A percentile compares a stretch with the other conserved stretches of the same genome.
phyloP scores from a whole-genome alignment of 2,329 filamentous ascomycete genomes.

The Alternaria consortialis region DNA sequence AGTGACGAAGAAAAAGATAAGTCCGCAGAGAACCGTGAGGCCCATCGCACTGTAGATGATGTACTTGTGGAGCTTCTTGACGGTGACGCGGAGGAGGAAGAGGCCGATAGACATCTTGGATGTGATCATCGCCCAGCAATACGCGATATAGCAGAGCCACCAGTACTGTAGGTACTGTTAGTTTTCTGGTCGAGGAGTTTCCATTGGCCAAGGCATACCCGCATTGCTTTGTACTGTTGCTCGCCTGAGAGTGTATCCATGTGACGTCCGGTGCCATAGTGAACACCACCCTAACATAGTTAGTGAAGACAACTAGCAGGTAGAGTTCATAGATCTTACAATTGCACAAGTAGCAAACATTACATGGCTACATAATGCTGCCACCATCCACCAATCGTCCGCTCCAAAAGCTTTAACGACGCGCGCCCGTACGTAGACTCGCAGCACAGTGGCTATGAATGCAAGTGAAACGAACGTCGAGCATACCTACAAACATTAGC shows the following conservation, averaged over 20 bases:
- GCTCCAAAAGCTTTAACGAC: slow-evolving; percentile 52
- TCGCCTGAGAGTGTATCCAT: slow-evolving; percentile 35
- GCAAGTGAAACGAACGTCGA: slow-evolving; percentile 54
- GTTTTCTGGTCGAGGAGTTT: neutral
- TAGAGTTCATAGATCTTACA: neutral
- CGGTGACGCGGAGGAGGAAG: slow-evolving; percentile 47
- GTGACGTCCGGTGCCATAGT: slow-evolving; percentile 46
- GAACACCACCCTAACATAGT: slow-evolving; percentile 26
- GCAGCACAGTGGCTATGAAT: slow-evolving; percentile 48
- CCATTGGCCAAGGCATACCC: slow-evolving; percentile 26
- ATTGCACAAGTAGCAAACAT: slow-evolving; percentile 46
- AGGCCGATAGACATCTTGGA: slow-evolving; percentile 47
- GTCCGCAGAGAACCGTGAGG: slow-evolving; percentile 48
- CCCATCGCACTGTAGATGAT: slow-evolving; percentile 52
- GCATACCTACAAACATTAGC: slow-evolving; percentile 34
- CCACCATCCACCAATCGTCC: slow-evolving; percentile 47
- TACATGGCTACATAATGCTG: slow-evolving; percentile 37
- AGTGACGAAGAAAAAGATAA: slow-evolving; percentile 58
- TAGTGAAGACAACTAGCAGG: neutral
- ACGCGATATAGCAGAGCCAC: slow-evolving; percentile 49
- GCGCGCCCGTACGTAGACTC: slow-evolving; percentile 53
- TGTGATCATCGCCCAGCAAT: slow-evolving; percentile 44
- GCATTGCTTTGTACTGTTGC: slow-evolving; percentile 38
- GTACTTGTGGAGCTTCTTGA: slow-evolving; percentile 38
- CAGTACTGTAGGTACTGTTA: slow-evolving; percentile 37